Base-by-base conservation (phyloP, 805 yeast genomes). In the Teunomyces lycoperdinae region DNA sequence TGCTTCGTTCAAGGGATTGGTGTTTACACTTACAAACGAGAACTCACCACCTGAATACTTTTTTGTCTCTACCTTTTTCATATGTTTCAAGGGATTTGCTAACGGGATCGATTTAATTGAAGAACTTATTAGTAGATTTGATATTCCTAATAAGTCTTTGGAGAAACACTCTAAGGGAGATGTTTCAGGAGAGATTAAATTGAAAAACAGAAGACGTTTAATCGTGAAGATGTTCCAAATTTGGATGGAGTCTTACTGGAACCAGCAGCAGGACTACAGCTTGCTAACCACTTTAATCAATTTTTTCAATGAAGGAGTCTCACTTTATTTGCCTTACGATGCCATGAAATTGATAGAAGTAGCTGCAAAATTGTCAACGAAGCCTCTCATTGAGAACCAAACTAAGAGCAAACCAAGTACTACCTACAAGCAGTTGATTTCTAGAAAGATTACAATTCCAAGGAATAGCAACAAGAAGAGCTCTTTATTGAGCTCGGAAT, bases 231-330 rank as follows among this genome's bases (percentile, higher is more conserved):
- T 85, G 63, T 80, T 90, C 60, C 87, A 83, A 62, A 71, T 80
- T 31, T 92, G 99, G 99, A 68, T 92, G 64, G 96, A 89, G 64
- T 84, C 94, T 44, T 90, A 86, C 62, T 92, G 97, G 97, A 80
- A 83, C 52, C 80, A 78, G 42, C 73, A 76, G 38, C 46, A 66
- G 5, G 96, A 90, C 62, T 79, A 78, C 51, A 67, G 64, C 24
- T 70, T 84, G 34, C 67, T 90, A 41, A 81, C 94, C 9, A 84
- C 89, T 0, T 68, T 89, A 58, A 76, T 87, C 40, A 87, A 87
- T 58, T 86, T 89, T 60, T 84, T 88, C 59, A 87, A 87, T 62
- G 96, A 87, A 64, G 89, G 84, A 10, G 74, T 83, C n/a, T 72
- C 80, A n/a, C 58, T 63, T 9, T 72, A 63, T 48, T 67, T 86